phyloP scores from a whole-genome alignment of 2,329 filamentous ascomycete species.

The Knufia petricola region DNA sequence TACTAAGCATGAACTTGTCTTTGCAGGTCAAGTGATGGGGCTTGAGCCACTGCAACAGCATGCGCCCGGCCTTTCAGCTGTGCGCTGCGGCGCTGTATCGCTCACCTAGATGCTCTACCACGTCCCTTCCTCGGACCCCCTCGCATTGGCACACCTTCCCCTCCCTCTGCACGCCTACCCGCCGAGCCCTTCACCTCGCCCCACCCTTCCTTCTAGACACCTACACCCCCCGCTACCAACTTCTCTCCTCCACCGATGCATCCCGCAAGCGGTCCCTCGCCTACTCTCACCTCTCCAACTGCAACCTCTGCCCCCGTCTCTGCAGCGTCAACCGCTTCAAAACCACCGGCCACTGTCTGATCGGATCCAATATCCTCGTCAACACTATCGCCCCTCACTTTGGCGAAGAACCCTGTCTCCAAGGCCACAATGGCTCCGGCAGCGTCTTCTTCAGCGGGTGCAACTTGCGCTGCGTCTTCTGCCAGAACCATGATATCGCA shows the following conservation, averaged over 20 bases:
- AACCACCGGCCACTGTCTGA: constrained; percentile 66
- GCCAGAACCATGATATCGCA: constrained; percentile 75
- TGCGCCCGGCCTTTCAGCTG: background rate
- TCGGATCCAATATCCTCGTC: constrained; percentile 65
- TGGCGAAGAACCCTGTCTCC: constrained; percentile 73
- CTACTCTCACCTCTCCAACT: constrained; percentile 65
- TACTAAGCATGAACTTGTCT: too few relatives aligned
- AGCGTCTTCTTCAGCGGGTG: constrained; percentile 74
- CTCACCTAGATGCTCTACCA: background rate
- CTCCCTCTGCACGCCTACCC: background rate
- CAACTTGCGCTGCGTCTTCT: constrained; percentile 63
- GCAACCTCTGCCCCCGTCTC: constrained; percentile 68
- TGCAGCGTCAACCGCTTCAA: constrained; percentile 77
- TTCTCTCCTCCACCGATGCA: constrained; percentile 57
- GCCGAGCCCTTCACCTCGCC: constrained; percentile 40
- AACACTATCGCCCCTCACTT: constrained; percentile 81
- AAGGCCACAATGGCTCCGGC: constrained; percentile 71
- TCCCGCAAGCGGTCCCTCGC: constrained; percentile 64
- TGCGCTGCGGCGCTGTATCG: background rate
- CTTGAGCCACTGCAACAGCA: background rate
- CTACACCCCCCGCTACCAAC: constrained; percentile 63
- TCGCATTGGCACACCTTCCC: too few relatives aligned
- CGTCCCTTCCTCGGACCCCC: background rate
- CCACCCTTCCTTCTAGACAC: constrained; percentile 62
- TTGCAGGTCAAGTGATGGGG: background rate